Conservation (phyloP, 495 filamentous ascomycete genomes). For the Penicillium pancosmium region DNA sequence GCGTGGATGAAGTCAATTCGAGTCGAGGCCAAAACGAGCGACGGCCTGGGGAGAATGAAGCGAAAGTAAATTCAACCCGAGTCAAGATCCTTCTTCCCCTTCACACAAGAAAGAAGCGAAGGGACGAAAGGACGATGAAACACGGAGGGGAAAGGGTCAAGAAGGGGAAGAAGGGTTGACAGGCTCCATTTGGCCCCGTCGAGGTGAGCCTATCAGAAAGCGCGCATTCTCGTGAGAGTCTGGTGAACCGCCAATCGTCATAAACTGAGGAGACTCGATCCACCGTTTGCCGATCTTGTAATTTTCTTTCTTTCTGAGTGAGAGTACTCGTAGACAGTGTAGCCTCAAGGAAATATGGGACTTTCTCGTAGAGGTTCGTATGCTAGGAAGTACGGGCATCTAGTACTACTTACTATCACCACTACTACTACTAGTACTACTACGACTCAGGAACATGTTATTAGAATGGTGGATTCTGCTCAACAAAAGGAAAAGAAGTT, state of each 20-base stretch:
- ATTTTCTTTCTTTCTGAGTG: constrained; percentile 4
- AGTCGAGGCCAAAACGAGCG: constrained; percentile 10
- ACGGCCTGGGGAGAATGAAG: neutral
- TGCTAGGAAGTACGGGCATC: no score
- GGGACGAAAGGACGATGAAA: constrained; percentile 16
- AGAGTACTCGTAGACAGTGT: neutral
- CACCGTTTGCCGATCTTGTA: constrained; percentile 33
- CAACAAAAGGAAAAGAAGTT: constrained; percentile 31
- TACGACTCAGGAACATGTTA: neutral
- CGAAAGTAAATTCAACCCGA: constrained; percentile 8
- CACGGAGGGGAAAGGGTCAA: constrained; percentile 15
- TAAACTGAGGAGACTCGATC: constrained; percentile 18
- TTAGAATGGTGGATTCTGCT: constrained; percentile 22
- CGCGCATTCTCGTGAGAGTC: constrained; percentile 16
- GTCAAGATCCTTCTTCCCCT: neutral
- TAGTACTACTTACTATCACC: no score
- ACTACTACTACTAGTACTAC: neutral
- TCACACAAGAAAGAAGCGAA: constrained; percentile 4
- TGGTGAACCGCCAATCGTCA: constrained; percentile 27
- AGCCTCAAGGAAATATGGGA: neutral
- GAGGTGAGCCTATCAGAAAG: constrained; percentile 25
- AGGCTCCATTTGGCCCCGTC: constrained; percentile 5
- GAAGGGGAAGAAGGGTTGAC: constrained; percentile 23
- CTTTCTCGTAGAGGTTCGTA: neutral
- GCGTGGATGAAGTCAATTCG: neutral